Percentiles rank a stretch among this genome's conserved stretches.
Evolutionary conservation across 1,284 basidiomycete species (phyloP).

Genomic region (Earliella scabrosa): DNA sequence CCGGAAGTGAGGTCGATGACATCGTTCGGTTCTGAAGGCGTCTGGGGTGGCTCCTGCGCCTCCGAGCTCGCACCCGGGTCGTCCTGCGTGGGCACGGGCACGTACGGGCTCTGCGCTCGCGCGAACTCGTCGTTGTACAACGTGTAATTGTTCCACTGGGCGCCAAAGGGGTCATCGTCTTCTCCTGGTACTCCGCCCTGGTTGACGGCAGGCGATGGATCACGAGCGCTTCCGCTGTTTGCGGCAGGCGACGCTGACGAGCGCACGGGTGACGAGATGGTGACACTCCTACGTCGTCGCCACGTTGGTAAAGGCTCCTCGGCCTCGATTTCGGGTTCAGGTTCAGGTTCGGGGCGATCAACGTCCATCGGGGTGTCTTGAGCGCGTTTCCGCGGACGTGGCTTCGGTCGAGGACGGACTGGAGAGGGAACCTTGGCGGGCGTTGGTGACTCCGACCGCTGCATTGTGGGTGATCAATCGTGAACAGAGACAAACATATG

Average conservation of each 20-base stretch:
- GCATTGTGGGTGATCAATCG: neutral
- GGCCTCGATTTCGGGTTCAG: no score
- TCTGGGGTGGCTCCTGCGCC: constrained; percentile 4
- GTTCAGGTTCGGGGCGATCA: neutral
- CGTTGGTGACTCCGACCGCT: neutral
- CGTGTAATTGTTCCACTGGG: neutral
- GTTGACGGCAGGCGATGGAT: no score
- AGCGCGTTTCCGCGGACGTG: neutral
- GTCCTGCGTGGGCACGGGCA: neutral
- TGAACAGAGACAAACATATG: neutral
- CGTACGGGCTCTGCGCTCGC: constrained; percentile 2
- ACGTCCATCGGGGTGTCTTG: neutral
- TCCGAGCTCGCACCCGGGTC: constrained; percentile 11
- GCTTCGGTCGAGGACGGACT: constrained; percentile 11
- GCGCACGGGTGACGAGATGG: constrained; percentile 9
- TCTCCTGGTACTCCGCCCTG: neutral
- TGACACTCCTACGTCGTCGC: constrained; percentile 15
- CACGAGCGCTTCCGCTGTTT: no score
- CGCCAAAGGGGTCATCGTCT: neutral
- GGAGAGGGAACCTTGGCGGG: neutral
- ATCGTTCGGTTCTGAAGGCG: constrained; percentile 15
- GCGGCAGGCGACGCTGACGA: neutral
- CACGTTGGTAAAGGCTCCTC: neutral
- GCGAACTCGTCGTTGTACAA: constrained; percentile 3
- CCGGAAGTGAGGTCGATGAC: constrained; percentile 17